Evolutionary conservation across 2,329 filamentous ascomycete species (phyloP).

Genomic region (Microdochium trichocladiopsis): DNA sequence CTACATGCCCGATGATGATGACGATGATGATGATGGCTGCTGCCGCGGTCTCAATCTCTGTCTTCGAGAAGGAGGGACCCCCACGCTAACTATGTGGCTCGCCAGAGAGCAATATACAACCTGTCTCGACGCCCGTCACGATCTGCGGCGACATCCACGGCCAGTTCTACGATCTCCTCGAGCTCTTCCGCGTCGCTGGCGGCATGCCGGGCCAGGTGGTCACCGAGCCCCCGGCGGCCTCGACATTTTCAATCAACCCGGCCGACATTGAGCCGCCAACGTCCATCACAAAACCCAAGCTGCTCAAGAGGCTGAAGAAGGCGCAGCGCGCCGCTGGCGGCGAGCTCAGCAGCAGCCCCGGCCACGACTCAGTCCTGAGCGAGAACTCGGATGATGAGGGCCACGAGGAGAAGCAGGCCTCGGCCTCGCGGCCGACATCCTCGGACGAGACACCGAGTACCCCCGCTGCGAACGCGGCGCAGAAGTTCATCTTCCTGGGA

Average conservation of each 20-base stretch:
- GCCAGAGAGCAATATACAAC: constrained; percentile 98
- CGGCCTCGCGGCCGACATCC: constrained; percentile 15
- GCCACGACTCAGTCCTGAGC: constrained; percentile 36
- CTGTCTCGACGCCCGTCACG: constrained; percentile 92
- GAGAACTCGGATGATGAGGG: constrained; percentile 40
- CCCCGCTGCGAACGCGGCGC: constrained; percentile 30
- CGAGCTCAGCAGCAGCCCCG: constrained; percentile 40
- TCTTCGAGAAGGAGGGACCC: too few relatives aligned
- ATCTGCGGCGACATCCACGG: constrained; percentile 98
- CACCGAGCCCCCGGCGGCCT: constrained; percentile 60
- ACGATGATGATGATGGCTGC: background rate
- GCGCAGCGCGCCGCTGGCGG: constrained; percentile 42
- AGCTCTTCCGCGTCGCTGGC: constrained; percentile 92
- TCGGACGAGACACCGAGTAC: constrained; percentile 4
- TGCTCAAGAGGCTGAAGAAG: constrained; percentile 77
- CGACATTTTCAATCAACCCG: constrained; percentile 73
- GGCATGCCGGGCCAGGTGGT: constrained; percentile 87
- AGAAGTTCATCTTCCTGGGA: constrained; percentile 58
- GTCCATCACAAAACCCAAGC: constrained; percentile 79
- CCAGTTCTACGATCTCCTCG: constrained; percentile 95
- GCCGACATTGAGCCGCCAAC: constrained; percentile 88
- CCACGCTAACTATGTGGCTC: too few relatives aligned
- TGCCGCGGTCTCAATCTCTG: constrained; percentile 6
- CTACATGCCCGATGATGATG: background rate
- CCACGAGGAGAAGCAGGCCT: constrained; percentile 26